Conservation (phyloP, 371 early-diverging fungal species). For the Sporodiniella umbellata region DNA sequence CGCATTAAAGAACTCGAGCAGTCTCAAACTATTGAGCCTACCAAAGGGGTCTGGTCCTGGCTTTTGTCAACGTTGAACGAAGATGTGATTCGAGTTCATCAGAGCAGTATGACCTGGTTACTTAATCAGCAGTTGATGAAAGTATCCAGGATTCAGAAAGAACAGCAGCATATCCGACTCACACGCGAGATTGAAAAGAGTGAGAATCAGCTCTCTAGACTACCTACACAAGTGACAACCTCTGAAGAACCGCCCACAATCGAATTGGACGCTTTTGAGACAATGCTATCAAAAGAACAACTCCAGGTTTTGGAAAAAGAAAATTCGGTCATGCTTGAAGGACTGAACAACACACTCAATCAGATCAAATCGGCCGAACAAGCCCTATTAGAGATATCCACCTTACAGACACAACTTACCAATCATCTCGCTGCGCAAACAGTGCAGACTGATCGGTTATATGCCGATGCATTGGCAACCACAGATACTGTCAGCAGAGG, state of each 20-base stretch:
- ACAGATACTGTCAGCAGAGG: slow-evolving; percentile 58
- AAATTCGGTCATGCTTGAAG: slow-evolving; percentile 55
- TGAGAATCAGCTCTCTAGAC: slow-evolving; percentile 39
- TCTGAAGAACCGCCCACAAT: not conserved
- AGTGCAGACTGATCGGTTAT: slow-evolving; percentile 63
- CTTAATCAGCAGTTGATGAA: slow-evolving; percentile 51
- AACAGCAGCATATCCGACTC: slow-evolving; percentile 53
- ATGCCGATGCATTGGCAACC: slow-evolving; percentile 64
- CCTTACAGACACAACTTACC: slow-evolving; percentile 59
- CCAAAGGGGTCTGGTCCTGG: slow-evolving; percentile 7
- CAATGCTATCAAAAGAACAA: slow-evolving; percentile 52
- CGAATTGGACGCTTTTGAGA: slow-evolving; percentile 5
- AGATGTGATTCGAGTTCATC: slow-evolving; percentile 44
- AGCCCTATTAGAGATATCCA: slow-evolving; percentile 66
- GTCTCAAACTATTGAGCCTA: slow-evolving; percentile 31
- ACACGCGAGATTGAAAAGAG: slow-evolving; percentile 49
- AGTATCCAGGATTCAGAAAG: slow-evolving; percentile 50
- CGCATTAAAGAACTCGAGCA: slow-evolving; percentile 51
- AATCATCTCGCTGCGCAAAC: slow-evolving; percentile 66
- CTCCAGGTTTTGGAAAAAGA: slow-evolving; percentile 59
- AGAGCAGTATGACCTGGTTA: slow-evolving; percentile 51
- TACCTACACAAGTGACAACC: slow-evolving; percentile 1
- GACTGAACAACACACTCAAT: slow-evolving; percentile 60
- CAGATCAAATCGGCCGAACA: slow-evolving; percentile 64
- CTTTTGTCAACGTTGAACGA: slow-evolving; percentile 20